Evolutionary conservation across 164 flowering plant species (phyloP), one percentile per base, ranked within the genome.

Genomic region (Liriodendron chinense): DNA sequence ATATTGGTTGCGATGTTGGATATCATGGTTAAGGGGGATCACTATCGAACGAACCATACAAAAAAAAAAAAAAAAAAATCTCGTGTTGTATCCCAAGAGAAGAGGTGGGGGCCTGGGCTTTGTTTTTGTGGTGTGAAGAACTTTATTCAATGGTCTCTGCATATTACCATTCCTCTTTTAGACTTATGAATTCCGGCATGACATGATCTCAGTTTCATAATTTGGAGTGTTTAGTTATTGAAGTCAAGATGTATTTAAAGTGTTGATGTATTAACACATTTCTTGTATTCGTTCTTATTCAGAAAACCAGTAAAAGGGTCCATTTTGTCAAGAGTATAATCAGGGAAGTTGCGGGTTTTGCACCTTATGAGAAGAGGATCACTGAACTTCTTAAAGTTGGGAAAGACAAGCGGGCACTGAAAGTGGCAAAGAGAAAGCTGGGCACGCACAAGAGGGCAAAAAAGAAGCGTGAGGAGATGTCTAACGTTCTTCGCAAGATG

Each of bases 301-400:
- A 88, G 89, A 88, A 86, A 88, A 81, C 87, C 23, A 86, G 88
- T 71, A 88, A 88, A 74, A 85, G 91, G 70, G 84, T 84, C 18
- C 86, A 79, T 21, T 85, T 88, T 26, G 88, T 81, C 20, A 81
- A 80, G 79, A 77, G 53, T 69, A 78, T 88, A 2, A 88, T 88
- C 68, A 84, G 89, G 80, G 91, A 86, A 78, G 87, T 88, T 79
- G 91, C 88, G 34, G 88, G 91, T 1, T 86, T 85, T 78, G 91
- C 89, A 43, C 91, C 89, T 1, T 86, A 88, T 81, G 91, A 86
- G 68, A 88, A 85, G 79, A 83, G 91, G 80, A 88, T 88, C 76
- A 88, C 91, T 78, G 89, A 88, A 56, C 89, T 88, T 79, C 85
- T 88, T 20, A 86, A 85, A 70, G 91, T 88, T 70, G 89, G 89